Evolutionary conservation across 2,329 filamentous ascomycete species (phyloP).

Genomic region (Penicillium palitans): DNA sequence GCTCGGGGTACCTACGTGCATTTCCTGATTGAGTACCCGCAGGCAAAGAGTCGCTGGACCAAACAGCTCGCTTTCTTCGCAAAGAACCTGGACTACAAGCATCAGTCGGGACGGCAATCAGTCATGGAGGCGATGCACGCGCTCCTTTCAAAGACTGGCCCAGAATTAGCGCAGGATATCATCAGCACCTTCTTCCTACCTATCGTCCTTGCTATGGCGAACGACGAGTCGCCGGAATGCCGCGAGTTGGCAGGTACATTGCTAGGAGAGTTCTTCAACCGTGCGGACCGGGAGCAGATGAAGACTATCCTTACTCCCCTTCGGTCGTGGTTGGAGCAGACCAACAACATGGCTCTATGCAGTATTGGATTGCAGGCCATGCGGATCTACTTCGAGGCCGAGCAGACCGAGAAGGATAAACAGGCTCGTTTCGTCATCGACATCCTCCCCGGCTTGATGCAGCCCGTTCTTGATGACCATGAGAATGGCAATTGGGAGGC

Average conservation of each 20-base stretch:
- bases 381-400: slow-evolving; percentile 75
- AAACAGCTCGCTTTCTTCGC: slow-evolving; percentile 88
- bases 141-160: slow-evolving; percentile 79
- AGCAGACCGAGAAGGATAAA: slow-evolving; percentile 63
- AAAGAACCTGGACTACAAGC: slow-evolving; percentile 86
- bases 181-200: slow-evolving; percentile 81
- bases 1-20: slow-evolving; percentile 89
- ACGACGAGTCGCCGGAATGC: slow-evolving; percentile 85
- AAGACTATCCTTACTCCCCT: slow-evolving; percentile 71
- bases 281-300: slow-evolving; percentile 70
- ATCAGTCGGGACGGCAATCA: slow-evolving; percentile 83
- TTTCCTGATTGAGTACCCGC: slow-evolving; percentile 91
- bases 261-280: slow-evolving; percentile 76
- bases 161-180: slow-evolving; percentile 80
- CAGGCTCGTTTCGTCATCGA: slow-evolving; percentile 63
- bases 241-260: slow-evolving; percentile 77
- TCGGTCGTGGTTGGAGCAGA: slow-evolving; percentile 73
- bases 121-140: slow-evolving; percentile 90
- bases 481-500: slow-evolving; percentile 65
- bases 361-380: slow-evolving; percentile 78
- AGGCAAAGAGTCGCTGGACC: slow-evolving; percentile 81
- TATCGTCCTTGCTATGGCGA: slow-evolving; percentile 78
- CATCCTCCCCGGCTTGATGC: slow-evolving; percentile 57
- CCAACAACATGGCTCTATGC: slow-evolving; percentile 68
- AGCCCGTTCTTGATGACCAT: slow-evolving; percentile 50